These are phyloP conservation scores for Dactylorhiza incarnata DNA, from an alignment of 106 monocot genomes.

Conservation along the genomic window DNA sequence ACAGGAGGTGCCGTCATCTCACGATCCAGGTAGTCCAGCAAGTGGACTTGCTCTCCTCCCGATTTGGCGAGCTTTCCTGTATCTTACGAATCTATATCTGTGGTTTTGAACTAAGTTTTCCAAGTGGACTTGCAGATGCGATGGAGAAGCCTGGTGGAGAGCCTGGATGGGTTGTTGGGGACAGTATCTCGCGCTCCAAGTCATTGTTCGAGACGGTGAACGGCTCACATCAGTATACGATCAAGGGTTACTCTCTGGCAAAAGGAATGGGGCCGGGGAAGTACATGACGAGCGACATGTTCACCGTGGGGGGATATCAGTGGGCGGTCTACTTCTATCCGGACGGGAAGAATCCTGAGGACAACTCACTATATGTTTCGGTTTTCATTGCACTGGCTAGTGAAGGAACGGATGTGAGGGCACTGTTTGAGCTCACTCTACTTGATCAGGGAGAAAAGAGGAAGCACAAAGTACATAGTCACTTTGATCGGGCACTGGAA, in stretches of 20 bases:
- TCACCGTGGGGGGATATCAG: slow-evolving; percentile 58
- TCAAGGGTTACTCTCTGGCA: slow-evolving; percentile 67
- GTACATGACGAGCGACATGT: slow-evolving; percentile 57
- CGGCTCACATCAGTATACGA: slow-evolving; percentile 53
- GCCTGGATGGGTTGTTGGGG: slow-evolving; percentile 3
- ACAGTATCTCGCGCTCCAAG: slow-evolving; percentile 28
- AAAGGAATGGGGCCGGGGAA: slow-evolving; percentile 73
- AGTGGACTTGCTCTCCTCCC: not conserved
- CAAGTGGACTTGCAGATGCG: slow-evolving; percentile 1
- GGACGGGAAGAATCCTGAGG: slow-evolving; percentile 74
- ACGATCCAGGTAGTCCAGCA: not conserved
- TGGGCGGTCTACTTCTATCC: slow-evolving; percentile 83
- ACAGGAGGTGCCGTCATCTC: not conserved
- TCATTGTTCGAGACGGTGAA: slow-evolving; percentile 64
- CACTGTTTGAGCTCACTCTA: slow-evolving; percentile 61
- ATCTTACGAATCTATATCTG: not conserved
- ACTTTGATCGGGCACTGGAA: slow-evolving; percentile 49
- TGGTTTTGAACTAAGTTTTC: not conserved
- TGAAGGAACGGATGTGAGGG: slow-evolving; percentile 63
- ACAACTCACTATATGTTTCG: slow-evolving; percentile 54
- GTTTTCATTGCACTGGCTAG: slow-evolving; percentile 62
- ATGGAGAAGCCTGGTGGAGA: slow-evolving; percentile 6
- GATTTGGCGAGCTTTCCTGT: not conserved
- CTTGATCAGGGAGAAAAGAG: slow-evolving; percentile 62
- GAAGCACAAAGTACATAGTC: slow-evolving; percentile 66